Conservation (phyloP, 495 filamentous ascomycete species). For the Trichoderma reesei region DNA sequence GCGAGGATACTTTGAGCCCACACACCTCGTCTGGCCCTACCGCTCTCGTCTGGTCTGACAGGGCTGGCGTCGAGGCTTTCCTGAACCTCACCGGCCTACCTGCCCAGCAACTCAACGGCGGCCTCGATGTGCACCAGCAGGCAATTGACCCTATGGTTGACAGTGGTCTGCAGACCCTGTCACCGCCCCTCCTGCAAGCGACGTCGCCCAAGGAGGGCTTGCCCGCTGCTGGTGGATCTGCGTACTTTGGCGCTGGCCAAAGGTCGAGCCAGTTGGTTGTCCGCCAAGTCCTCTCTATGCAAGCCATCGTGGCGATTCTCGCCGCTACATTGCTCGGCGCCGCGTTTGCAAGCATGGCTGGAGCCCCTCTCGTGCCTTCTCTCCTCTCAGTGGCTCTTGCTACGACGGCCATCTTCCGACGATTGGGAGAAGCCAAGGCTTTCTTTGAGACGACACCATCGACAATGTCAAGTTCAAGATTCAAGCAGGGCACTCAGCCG, state of each 20-base stretch:
- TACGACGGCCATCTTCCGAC: not conserved
- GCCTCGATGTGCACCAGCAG: not conserved
- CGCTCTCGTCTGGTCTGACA: not conserved
- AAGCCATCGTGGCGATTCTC: not conserved
- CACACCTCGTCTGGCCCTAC: not conserved
- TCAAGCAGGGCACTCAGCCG: not conserved
- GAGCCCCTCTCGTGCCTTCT: not conserved
- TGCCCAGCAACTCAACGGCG: not conserved
- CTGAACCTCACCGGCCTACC: not conserved
- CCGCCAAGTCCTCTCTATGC: not conserved
- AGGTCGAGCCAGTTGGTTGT: not conserved
- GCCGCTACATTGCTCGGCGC: not conserved
- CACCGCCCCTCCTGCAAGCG: not conserved
- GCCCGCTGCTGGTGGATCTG: not conserved
- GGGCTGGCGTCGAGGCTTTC: not conserved
- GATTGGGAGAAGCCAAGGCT: not conserved
- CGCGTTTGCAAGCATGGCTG: not conserved
- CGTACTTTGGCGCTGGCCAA: not conserved
- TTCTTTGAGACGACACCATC: not conserved
- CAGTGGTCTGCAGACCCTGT: not conserved
- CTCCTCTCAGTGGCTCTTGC: not conserved
- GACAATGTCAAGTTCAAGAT: slow-evolving; percentile 5
- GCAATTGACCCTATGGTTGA: not conserved
- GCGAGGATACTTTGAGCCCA: not conserved
- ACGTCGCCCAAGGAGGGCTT: not conserved